These are phyloP conservation scores for Volutella citrinella DNA, from an alignment of 2,329 filamentous ascomycete genomes.

Conservation along the genomic window DNA sequence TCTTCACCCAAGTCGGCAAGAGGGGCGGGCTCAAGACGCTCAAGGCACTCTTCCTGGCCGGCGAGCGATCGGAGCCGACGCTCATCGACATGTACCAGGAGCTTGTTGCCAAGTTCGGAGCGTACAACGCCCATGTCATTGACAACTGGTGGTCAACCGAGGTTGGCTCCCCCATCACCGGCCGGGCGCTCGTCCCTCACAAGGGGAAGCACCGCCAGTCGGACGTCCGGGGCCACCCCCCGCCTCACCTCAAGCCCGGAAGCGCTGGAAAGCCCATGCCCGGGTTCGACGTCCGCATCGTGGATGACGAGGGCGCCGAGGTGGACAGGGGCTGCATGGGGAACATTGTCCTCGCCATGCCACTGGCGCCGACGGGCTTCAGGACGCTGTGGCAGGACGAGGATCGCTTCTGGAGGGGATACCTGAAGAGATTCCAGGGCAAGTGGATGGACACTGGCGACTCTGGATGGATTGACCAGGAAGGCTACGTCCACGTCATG, in stretches of 20 bases:
- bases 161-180: slow-evolving; percentile 56
- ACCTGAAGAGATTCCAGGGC: slow-evolving; percentile 76
- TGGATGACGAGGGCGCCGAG: slow-evolving; percentile 76
- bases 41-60: slow-evolving; percentile 77
- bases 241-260: slow-evolving; percentile 69
- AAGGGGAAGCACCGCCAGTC: slow-evolving; percentile 53
- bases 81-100: slow-evolving; percentile 80
- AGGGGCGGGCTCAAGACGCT: slow-evolving; percentile 70
- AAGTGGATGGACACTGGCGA: slow-evolving; percentile 91
- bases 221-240: slow-evolving; percentile 33
- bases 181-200: slow-evolving; percentile 53
- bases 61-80: slow-evolving; percentile 83
- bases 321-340: slow-evolving; percentile 75
- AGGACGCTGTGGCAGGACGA: slow-evolving; percentile 84
- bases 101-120: slow-evolving; percentile 65
- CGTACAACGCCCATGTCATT: slow-evolving; percentile 53
- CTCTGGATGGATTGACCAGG: slow-evolving; percentile 77
- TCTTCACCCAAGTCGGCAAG: slow-evolving; percentile 61
- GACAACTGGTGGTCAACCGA: slow-evolving; percentile 64
- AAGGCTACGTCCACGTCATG: slow-evolving; percentile 66
- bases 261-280: slow-evolving; percentile 90
- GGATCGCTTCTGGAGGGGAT: slow-evolving; percentile 80
- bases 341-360: slow-evolving; percentile 82
- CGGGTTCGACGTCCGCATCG: slow-evolving; percentile 81
- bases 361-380: slow-evolving; percentile 82